phyloP scores from a whole-genome alignment of 305 asterid genomes.

The Fraxinus albicans region DNA sequence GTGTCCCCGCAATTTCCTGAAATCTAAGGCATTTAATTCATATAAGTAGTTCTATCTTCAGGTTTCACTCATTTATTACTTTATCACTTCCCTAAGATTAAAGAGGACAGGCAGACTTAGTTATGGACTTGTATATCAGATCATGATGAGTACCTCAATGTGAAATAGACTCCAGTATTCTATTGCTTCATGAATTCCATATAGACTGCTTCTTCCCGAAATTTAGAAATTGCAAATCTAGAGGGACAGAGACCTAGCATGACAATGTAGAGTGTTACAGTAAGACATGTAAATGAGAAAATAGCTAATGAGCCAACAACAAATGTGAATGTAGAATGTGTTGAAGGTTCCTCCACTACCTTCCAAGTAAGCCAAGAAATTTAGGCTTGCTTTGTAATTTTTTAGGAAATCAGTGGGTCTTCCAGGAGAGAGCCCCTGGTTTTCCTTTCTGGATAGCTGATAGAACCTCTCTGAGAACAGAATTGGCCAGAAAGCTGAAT shows the following conservation, averaged over 20 bases:
- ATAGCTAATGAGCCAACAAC: background rate
- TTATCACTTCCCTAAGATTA: slow-evolving; percentile 20
- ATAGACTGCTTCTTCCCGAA: slow-evolving; percentile 75
- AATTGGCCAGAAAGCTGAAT: slow-evolving; percentile 87
- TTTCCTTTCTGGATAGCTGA: slow-evolving; percentile 82
- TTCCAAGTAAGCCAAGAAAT: slow-evolving; percentile 82
- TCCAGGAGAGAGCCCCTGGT: slow-evolving; percentile 97
- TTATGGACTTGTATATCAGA: background rate
- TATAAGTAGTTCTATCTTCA: slow-evolving; percentile 23
- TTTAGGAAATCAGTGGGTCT: slow-evolving; percentile 80
- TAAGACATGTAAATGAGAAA: slow-evolving; percentile 20
- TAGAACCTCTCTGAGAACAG: slow-evolving; percentile 85
- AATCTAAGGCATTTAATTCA: slow-evolving; percentile 57
- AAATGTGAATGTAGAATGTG: slow-evolving; percentile 4
- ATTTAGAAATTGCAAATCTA: slow-evolving; percentile 63
- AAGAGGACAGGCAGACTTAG: slow-evolving; percentile 2
- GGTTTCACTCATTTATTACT: slow-evolving; percentile 8
- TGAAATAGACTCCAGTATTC: slow-evolving; percentile 91
- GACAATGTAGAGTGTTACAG: background rate
- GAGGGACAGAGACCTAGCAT: slow-evolving; percentile 69
- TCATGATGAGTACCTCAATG: slow-evolving; percentile 55
- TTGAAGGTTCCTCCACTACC: slow-evolving; percentile 40
- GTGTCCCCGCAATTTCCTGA: slow-evolving; percentile 95
- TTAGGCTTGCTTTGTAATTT: slow-evolving; percentile 85
- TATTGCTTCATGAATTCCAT: slow-evolving; percentile 87